phyloP scores from a whole-genome alignment of 352 stramenopile genomes.

The Phytophthora cryptogea region DNA sequence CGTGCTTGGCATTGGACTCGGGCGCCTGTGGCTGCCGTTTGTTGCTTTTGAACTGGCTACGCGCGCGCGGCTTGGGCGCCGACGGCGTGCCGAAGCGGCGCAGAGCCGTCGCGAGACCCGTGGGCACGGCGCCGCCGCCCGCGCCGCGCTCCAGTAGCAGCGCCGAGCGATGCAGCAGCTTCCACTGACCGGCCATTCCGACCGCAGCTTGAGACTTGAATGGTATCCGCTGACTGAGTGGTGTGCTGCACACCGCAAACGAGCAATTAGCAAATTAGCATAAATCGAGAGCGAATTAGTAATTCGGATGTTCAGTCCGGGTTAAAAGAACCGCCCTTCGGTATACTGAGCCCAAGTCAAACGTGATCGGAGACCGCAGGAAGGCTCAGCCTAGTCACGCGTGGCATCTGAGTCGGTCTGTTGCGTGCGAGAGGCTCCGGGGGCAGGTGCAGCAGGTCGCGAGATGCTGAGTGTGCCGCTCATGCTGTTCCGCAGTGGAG shows the following conservation, averaged over 20 bases:
- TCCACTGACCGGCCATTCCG: slow-evolving; percentile 51
- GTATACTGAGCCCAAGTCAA: slow-evolving; percentile 20
- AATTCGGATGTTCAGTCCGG: background rate
- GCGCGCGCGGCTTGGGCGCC: slow-evolving; percentile 50
- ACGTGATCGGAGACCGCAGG: background rate
- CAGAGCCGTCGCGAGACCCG: slow-evolving; percentile 9
- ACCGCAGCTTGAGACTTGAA: background rate
- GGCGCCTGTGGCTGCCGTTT: slow-evolving; percentile 17
- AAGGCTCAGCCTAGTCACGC: slow-evolving; percentile 27
- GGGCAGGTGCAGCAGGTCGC: background rate
- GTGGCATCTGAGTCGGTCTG: slow-evolving; percentile 21
- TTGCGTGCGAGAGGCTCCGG: slow-evolving; percentile 1
- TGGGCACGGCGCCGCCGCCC: background rate
- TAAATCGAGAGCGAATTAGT: background rate
- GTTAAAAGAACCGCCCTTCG: background rate
- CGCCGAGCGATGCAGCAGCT: slow-evolving; percentile 38
- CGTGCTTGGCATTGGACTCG: background rate
- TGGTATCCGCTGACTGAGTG: slow-evolving; percentile 31
- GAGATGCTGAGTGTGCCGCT: slow-evolving; percentile 28
- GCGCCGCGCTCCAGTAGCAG: slow-evolving; percentile 18
- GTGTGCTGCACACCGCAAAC: slow-evolving; percentile 24
- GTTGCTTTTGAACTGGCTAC: slow-evolving; percentile 58
- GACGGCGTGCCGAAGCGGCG: slow-evolving; percentile 45
- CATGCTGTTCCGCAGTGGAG: slow-evolving; percentile 14
- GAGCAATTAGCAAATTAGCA: background rate